These are phyloP conservation scores for Exobasidium cylindrosporum DNA, from an alignment of 1,284 basidiomycete genomes.

Conservation along the genomic window DNA sequence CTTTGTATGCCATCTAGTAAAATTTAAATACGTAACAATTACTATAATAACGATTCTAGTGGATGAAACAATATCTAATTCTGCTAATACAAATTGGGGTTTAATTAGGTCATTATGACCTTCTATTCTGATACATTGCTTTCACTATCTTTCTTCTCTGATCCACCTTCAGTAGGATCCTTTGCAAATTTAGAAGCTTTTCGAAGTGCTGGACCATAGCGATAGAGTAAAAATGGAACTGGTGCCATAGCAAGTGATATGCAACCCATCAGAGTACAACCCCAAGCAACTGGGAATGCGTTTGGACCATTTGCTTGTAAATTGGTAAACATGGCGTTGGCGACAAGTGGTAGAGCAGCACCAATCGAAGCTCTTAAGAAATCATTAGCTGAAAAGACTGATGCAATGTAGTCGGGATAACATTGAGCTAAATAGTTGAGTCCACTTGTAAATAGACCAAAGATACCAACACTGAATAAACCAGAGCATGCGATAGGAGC, in stretches of 20 bases:
- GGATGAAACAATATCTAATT: too few relatives aligned
- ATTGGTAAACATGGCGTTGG: conserved; percentile 37
- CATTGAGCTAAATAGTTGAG: conserved; percentile 25
- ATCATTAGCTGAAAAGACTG: conserved; percentile 39
- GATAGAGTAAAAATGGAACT: conserved; percentile 35
- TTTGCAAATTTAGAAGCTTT: conserved; percentile 26
- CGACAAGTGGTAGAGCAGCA: conserved; percentile 35
- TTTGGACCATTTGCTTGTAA: conserved; percentile 30
- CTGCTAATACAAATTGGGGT: too few relatives aligned
- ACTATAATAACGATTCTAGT: too few relatives aligned
- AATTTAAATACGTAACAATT: too few relatives aligned
- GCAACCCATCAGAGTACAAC: conserved; percentile 35
- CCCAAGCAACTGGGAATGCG: conserved; percentile 39
- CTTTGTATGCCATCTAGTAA: too few relatives aligned
- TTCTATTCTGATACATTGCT: too few relatives aligned
- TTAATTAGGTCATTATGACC: too few relatives aligned
- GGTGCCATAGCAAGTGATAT: conserved; percentile 33
- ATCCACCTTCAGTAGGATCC: background rate
- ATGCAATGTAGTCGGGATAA: conserved; percentile 37
- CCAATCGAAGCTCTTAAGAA: conserved; percentile 36
- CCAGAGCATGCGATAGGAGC: conserved; percentile 30
- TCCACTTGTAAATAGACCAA: conserved; percentile 36
- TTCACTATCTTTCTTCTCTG: too few relatives aligned
- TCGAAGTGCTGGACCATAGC: conserved; percentile 39
- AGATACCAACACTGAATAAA: conserved; percentile 33